phyloP scores from a whole-genome alignment of 2,329 filamentous ascomycete species.

The Neonectria hederae region DNA sequence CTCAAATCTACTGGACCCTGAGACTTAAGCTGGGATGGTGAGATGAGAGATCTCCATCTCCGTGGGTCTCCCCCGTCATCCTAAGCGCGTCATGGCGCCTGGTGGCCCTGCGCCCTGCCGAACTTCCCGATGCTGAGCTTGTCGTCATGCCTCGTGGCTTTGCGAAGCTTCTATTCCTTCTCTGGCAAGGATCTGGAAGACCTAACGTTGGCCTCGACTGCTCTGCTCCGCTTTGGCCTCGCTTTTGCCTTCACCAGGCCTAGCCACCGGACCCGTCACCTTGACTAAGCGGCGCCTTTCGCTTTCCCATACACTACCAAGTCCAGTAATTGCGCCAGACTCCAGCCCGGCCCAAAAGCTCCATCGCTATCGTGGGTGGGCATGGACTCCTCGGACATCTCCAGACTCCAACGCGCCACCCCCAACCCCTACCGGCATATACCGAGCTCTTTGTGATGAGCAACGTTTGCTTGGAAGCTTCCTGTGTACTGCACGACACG shows the following conservation, averaged over 20 bases:
- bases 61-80: neutral
- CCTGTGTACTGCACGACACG: neutral
- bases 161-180: conserved; percentile 5
- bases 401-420: too few species aligned
- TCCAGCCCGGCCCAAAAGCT: neutral
- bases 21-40: neutral
- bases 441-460: neutral
- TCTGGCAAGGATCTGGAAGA: neutral
- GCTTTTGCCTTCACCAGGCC: neutral
- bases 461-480: conserved; percentile 1
- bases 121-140: neutral
- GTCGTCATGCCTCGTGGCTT: conserved; percentile 5
- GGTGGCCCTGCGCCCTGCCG: neutral
- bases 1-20: neutral
- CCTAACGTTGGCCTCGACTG: neutral
- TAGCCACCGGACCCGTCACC: neutral
- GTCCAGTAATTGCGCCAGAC: neutral
- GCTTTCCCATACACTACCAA: neutral
- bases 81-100: neutral
- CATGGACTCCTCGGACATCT: neutral
- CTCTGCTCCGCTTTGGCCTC: neutral
- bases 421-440: neutral
- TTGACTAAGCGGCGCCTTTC: neutral
- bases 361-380: neutral
- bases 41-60: neutral